Base-by-base conservation (phyloP, 2,329 filamentous ascomycete genomes). In the Epichloe gansuensis region DNA sequence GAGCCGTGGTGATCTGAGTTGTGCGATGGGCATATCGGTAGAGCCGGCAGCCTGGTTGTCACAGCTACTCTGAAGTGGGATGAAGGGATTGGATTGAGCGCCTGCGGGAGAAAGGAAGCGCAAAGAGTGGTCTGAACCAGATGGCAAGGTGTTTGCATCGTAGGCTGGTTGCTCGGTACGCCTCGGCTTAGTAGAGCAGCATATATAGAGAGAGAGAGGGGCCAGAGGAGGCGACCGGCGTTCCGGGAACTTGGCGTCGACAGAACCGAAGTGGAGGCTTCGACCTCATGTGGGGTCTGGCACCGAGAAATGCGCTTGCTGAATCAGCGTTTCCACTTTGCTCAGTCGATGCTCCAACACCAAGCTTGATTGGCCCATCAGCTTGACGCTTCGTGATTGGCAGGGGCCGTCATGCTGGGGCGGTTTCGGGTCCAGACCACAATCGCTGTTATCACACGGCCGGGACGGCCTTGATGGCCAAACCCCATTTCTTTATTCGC, bases 1-100 rank as follows among this genome's bases (percentile, higher is more conserved):
- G 50, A 68, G 59, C 55, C 64, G 61, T 52, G 66, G 61, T 43
- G 68, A 62, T 60, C 66, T 61, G 48, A 69, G 57, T 52, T 68
- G 69, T 56, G 63, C 55, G 25, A 58, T 53, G 49, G 61, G 55
- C 67, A 69, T 70, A 49, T 48, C 60, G 56, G 43, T 28, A 41
- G 23, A 23, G 28, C 37, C 8, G 31, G 34, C 34, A 41, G 42
- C n/a, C 41, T 15, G 25, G 13, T 15, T 23, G 5, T 4, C 21
- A 35, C 17, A 25, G 31, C 21, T 42, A 25, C n/a, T 37, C 42
- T 46, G 44, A 12, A 21, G 25, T 9, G 15, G n/a, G 35, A 49
- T n/a, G 41, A 31, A 35, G 28, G 39, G 21, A 21, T 44, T 13
- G 47, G 6, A 39, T 44, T 39, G 39, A 37, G 46, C 46, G 46